A percentile compares a stretch with the other conserved stretches of the same genome.
Evolutionary conservation across 2,329 filamentous ascomycete species (phyloP).

Genomic region (Exophiala mesophila): DNA sequence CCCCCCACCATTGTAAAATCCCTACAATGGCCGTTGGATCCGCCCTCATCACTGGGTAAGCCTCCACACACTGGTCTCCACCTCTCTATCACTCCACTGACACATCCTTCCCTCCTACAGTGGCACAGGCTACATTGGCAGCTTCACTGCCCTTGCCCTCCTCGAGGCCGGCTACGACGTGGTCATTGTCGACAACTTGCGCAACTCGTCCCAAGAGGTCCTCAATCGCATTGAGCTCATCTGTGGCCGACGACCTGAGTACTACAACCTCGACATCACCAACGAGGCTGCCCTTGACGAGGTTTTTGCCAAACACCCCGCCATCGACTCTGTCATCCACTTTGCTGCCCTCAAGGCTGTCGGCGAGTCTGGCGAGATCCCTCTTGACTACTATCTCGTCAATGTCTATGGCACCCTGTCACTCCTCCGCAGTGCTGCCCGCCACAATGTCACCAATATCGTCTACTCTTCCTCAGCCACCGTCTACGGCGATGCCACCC

Average conservation of each 20-base stretch:
- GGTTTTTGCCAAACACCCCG: slow-evolving; percentile 82
- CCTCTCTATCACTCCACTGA: not conserved
- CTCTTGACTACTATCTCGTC: slow-evolving; percentile 95
- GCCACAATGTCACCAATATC: slow-evolving; percentile 89
- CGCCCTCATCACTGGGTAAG: slow-evolving; percentile 88
- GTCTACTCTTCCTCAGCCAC: slow-evolving; percentile 98
- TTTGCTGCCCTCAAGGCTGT: slow-evolving; percentile 98
- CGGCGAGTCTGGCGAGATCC: slow-evolving; percentile 88
- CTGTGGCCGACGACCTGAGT: slow-evolving; percentile 77
- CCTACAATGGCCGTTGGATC: slow-evolving; percentile 71
- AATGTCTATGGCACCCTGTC: slow-evolving; percentile 91
- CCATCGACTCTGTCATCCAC: slow-evolving; percentile 97
- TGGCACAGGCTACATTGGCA: slow-evolving; percentile 98
- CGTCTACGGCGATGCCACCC: slow-evolving; percentile 95
- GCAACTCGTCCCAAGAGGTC: slow-evolving; percentile 91
- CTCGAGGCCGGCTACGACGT: slow-evolving; percentile 95
- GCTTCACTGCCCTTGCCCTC: slow-evolving; percentile 87
- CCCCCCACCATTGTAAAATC: slow-evolving; percentile 6
- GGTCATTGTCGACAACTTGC: slow-evolving; percentile 91
- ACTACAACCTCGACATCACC: slow-evolving; percentile 83
- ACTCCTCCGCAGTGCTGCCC: slow-evolving; percentile 80
- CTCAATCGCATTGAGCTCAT: slow-evolving; percentile 94
- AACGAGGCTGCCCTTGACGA: slow-evolving; percentile 76
- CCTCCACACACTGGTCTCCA: slow-evolving; percentile 15
- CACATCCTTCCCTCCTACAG: slow-evolving; percentile 44